These are phyloP conservation scores for Aspergillus nanangensis DNA, from an alignment of 495 filamentous ascomycete species.

Conservation along the genomic window DNA sequence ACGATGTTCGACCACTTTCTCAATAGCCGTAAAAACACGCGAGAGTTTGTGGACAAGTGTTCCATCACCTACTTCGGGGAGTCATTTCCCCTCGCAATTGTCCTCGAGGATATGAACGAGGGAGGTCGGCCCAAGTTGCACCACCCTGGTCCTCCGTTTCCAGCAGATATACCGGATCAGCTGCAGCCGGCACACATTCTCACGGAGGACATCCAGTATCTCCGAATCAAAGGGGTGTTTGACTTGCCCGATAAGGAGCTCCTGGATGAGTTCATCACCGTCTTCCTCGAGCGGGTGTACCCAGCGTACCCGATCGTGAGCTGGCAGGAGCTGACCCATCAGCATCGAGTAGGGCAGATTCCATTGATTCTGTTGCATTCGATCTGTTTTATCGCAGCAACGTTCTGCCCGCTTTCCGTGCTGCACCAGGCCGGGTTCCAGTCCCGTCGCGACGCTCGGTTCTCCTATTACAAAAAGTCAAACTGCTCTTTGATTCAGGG, in stretches of 20 bases:
- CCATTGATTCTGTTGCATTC: not conserved
- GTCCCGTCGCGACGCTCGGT: not conserved
- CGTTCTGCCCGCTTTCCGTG: not conserved
- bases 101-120: not conserved
- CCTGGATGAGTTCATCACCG: not conserved
- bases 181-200: not conserved
- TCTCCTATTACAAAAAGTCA: not conserved
- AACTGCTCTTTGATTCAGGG: slow-evolving; percentile 54
- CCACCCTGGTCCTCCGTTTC: slow-evolving; percentile 1
- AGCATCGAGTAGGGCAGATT: not conserved
- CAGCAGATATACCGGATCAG: too few species aligned
- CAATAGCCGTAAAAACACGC: not conserved
- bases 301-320: not conserved
- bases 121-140: slow-evolving; percentile 1
- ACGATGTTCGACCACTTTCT: slow-evolving; percentile 2
- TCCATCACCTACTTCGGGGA: slow-evolving; percentile 4
- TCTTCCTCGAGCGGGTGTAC: slow-evolving; percentile 1
- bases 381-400: not conserved
- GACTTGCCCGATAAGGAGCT: not conserved
- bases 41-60: not conserved
- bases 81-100: slow-evolving; percentile 4
- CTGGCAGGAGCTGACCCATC: not conserved
- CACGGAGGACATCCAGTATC: not conserved
- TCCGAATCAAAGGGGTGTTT: not conserved
- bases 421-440: not conserved